phyloP scores from a whole-genome alignment of 805 yeast species.

The Monosporozyma siamensis region DNA sequence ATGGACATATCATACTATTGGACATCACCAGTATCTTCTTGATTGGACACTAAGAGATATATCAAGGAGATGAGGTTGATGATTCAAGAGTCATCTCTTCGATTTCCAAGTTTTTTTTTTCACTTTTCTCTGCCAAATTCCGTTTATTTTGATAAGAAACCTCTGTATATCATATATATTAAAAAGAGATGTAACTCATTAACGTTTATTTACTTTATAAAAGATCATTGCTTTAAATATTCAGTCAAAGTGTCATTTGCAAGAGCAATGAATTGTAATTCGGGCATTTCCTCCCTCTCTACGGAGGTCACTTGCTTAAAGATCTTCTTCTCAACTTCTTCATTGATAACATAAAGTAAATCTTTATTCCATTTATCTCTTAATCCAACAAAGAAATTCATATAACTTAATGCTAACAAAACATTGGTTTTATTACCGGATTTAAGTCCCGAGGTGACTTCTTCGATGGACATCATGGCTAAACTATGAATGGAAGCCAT shows the following conservation, averaged over 20 bases:
- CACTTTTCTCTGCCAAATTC: no score
- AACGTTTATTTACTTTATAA: no score
- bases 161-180: no score
- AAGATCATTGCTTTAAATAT: background rate
- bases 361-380: slow-evolving; percentile 26
- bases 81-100: no score
- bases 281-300: slow-evolving; percentile 15
- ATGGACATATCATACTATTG: background rate
- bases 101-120: no score
- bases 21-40: background rate
- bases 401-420: slow-evolving; percentile 37
- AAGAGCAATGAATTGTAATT: slow-evolving; percentile 22
- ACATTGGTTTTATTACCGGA: slow-evolving; percentile 6
- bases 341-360: slow-evolving; percentile 26
- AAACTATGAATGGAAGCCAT: slow-evolving; percentile 36
- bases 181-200: no score
- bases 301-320: slow-evolving; percentile 15
- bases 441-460: slow-evolving; percentile 10
- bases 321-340: slow-evolving; percentile 8
- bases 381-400: slow-evolving; percentile 42
- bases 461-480: slow-evolving; percentile 32
- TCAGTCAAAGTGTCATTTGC: slow-evolving; percentile 19
- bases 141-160: no score
- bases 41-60: no score
- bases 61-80: no score